Evolutionary conservation across 2,329 filamentous ascomycete species (phyloP).

Genomic region (Ophiostoma populinum): DNA sequence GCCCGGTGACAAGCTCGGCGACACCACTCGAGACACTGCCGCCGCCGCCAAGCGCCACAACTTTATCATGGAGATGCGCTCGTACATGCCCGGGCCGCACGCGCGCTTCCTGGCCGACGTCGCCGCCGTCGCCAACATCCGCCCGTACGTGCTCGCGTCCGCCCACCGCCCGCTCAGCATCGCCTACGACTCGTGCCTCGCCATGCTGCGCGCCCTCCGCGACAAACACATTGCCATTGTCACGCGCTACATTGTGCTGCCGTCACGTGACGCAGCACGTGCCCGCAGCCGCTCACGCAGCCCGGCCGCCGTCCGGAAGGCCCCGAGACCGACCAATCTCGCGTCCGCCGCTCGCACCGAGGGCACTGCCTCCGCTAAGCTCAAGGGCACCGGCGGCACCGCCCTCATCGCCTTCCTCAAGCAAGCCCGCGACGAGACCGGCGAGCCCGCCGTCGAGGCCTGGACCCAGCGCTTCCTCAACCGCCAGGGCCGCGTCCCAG

Average conservation of each 20-base stretch:
- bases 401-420: conserved; percentile 91
- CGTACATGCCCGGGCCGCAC: conserved; percentile 91
- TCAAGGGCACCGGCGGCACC: conserved; percentile 78
- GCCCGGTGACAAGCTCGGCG: conserved; percentile 24
- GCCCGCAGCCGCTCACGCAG: conserved; percentile 43
- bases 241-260: conserved; percentile 84
- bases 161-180: conserved; percentile 49
- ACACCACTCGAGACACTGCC: conserved; percentile 13
- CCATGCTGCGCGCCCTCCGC: conserved; percentile 49
- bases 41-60: conserved; percentile 39
- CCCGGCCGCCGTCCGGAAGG: conserved; percentile 25
- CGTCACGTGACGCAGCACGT: conserved; percentile 53
- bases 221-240: conserved; percentile 96
- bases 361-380: conserved; percentile 19
- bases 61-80: conserved; percentile 93
- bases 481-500: conserved; percentile 29
- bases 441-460: conserved; percentile 64
- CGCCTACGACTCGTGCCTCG: conserved; percentile 81
- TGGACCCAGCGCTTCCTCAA: conserved; percentile 44
- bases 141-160: conserved; percentile 54
- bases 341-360: background rate
- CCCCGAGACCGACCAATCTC: conserved; percentile 8
- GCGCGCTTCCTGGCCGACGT: conserved; percentile 77
- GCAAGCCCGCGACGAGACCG: conserved; percentile 90
- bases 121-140: conserved; percentile 66